Percentiles rank a stretch among this genome's conserved stretches.
phyloP scores from a whole-genome alignment of 495 filamentous ascomycete genomes.

The Oleoguttula mirabilis region DNA sequence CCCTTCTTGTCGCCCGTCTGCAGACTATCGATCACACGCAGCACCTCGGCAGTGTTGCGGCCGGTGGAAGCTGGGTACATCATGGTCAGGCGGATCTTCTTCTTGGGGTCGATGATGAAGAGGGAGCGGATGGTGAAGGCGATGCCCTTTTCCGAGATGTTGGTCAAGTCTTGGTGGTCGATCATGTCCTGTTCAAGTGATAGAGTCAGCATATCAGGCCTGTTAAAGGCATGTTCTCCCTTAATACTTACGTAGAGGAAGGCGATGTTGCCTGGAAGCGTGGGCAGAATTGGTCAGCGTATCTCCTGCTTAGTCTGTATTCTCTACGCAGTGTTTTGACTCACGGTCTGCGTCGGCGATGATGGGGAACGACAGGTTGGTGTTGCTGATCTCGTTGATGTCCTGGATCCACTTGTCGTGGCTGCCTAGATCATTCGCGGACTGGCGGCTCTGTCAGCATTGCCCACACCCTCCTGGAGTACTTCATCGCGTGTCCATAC shows the following conservation, averaged over 20 bases:
- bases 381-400: constrained; percentile 82
- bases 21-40: constrained; percentile 54
- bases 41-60: constrained; percentile 52
- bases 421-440: constrained; percentile 57
- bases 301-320: no score
- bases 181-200: no score
- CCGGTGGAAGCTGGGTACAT: constrained; percentile 56
- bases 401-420: constrained; percentile 79
- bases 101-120: constrained; percentile 57
- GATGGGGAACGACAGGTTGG: constrained; percentile 70
- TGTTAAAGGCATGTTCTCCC: no score
- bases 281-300: no score
- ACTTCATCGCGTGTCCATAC: constrained; percentile 33
- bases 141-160: constrained; percentile 36
- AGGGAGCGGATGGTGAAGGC: constrained; percentile 58
- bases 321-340: no score
- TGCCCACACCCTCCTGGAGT: no score
- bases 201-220: no score
- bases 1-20: constrained; percentile 53
- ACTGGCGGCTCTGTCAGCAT: no score
- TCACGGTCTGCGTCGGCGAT: constrained; percentile 57
- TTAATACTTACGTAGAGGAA: no score
- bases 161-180: constrained; percentile 41
- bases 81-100: constrained; percentile 58
- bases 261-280: constrained; percentile 51